Evolutionary conservation across 2,329 filamentous ascomycete genomes (phyloP).

Genomic region (Grosmannia penicillata): DNA sequence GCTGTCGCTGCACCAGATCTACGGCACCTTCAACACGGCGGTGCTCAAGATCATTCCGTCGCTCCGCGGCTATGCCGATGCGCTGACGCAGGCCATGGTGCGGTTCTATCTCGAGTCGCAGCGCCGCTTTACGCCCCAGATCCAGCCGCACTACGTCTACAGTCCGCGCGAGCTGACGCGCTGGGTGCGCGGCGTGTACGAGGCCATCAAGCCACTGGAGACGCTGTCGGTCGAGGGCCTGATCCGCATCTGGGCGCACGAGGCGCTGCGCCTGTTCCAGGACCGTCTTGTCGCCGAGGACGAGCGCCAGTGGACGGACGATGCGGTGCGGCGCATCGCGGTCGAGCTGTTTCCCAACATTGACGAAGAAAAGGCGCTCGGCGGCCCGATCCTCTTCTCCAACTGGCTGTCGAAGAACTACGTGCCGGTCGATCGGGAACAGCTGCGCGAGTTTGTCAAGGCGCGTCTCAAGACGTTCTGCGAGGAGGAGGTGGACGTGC

Average conservation of each 20-base stretch:
- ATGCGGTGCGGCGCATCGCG: constrained; percentile 73
- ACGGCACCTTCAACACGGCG: constrained; percentile 93
- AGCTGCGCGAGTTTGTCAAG: constrained; percentile 93
- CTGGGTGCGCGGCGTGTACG: constrained; percentile 95
- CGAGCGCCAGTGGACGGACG: constrained; percentile 88
- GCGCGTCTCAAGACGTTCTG: constrained; percentile 95
- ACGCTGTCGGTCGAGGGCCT: constrained; percentile 77
- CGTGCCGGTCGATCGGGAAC: constrained; percentile 86
- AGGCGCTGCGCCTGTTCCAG: constrained; percentile 90
- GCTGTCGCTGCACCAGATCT: constrained; percentile 88
- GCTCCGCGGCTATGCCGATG: constrained; percentile 86
- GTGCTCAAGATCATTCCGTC: constrained; percentile 93
- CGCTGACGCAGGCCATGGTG: constrained; percentile 95
- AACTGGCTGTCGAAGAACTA: constrained; percentile 99
- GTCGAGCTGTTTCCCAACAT: constrained; percentile 91
- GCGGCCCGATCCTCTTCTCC: constrained; percentile 90
- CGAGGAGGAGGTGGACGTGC: constrained; percentile 97
- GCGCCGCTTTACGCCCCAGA: constrained; percentile 83
- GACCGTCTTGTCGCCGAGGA: constrained; percentile 92
- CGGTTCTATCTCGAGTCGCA: constrained; percentile 92
- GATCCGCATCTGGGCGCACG: constrained; percentile 94
- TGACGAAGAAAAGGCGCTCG: constrained; percentile 75
- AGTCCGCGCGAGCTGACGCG: constrained; percentile 94
- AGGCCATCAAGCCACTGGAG: constrained; percentile 88
- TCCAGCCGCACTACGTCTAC: constrained; percentile 98